Conservation (phyloP, 768 basidiomycete genomes). For the Rhizopogon sp. region DNA sequence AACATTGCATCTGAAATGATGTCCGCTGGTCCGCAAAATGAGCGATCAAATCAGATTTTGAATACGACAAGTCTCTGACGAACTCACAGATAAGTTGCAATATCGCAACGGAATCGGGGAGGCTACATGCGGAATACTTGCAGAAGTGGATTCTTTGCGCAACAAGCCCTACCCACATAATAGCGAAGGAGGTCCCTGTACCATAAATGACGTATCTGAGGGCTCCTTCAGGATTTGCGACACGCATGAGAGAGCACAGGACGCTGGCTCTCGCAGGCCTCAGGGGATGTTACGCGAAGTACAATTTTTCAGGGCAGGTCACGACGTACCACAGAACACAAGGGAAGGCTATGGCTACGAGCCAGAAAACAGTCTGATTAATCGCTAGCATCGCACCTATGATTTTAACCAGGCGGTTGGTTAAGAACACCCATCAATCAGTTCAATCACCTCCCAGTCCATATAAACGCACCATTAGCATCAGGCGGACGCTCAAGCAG, state of each 20-base stretch:
- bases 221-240: constrained; percentile 6
- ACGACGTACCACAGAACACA: constrained; percentile 15
- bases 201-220: constrained; percentile 4
- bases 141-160: constrained; percentile 15
- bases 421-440: neutral
- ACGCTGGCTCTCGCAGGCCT: constrained; percentile 22
- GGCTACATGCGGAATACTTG: neutral
- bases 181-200: constrained; percentile 9
- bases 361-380: constrained; percentile 9
- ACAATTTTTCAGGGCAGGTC: neutral
- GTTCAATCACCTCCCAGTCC: neutral
- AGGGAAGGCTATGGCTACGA: constrained; percentile 10
- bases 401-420: neutral
- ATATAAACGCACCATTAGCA: neutral
- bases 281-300: neutral
- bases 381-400: neutral
- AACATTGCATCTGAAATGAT: constrained; percentile 15
- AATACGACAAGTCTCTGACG: neutral
- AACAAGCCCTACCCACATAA: constrained; percentile 19
- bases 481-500: constrained; percentile 3
- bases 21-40: constrained; percentile 9
- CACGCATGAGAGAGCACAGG: constrained; percentile 17
- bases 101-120: constrained; percentile 6
- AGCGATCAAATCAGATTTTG: neutral
- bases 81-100: constrained; percentile 18